These are phyloP conservation scores for Lepidium aucheri DNA, from an alignment of 345 rosid species.

Conservation along the genomic window DNA sequence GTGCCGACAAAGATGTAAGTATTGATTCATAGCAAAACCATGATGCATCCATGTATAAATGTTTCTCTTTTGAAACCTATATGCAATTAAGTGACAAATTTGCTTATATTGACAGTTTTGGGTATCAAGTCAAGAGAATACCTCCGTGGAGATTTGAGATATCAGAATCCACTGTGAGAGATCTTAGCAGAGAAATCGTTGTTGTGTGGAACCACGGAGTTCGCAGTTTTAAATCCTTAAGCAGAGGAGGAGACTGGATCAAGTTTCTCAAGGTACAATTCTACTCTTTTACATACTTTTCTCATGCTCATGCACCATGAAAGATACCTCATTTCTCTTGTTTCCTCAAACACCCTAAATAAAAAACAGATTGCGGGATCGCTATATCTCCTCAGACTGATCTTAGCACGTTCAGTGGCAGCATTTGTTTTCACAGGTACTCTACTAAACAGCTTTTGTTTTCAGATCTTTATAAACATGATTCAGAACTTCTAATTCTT, in stretches of 20 bases:
- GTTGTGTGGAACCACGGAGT: conserved; percentile 51
- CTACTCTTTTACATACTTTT: neutral
- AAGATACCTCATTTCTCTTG: neutral
- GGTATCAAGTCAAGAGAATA: conserved; percentile 38
- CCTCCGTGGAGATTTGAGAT: conserved; percentile 48
- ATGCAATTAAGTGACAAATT: neutral
- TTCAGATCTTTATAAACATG: neutral
- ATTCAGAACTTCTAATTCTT: neutral
- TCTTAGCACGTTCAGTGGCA: conserved; percentile 34
- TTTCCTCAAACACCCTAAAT: neutral
- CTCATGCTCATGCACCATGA: neutral
- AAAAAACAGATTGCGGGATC: conserved; percentile 37
- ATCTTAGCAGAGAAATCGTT: conserved; percentile 36
- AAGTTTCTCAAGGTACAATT: conserved; percentile 51
- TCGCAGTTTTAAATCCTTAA: conserved; percentile 31
- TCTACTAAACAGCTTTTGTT: conserved; percentile 6
- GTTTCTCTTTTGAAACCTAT: neutral
- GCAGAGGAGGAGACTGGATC: conserved; percentile 60
- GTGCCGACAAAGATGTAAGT: conserved; percentile 64
- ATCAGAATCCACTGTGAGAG: conserved; percentile 37
- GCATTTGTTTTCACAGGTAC: conserved; percentile 44
- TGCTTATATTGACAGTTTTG: conserved; percentile 43
- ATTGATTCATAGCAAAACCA: neutral
- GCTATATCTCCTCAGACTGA: conserved; percentile 39
- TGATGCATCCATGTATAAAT: neutral